phyloP scores from a whole-genome alignment of 75 land plant genomes.

The Selaginella tamariscina region DNA sequence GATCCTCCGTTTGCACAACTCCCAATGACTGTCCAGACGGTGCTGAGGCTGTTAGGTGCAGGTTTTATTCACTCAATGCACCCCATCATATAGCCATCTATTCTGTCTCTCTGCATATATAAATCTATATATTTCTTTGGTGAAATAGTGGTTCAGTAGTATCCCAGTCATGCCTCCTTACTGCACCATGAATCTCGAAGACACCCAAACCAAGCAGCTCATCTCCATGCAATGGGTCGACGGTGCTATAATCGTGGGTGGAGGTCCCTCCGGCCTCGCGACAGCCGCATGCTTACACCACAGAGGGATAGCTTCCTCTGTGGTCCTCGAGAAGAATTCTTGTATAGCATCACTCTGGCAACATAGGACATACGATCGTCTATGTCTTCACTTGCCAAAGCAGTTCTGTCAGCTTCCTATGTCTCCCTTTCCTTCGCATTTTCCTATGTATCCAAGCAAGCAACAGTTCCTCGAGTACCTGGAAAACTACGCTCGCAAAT shows the following conservation, averaged over 20 bases:
- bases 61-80: background rate
- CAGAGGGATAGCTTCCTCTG: constrained; percentile 26
- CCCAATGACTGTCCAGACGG: too few relatives aligned
- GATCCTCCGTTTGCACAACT: background rate
- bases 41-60: background rate
- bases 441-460: constrained; percentile 34
- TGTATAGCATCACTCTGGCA: constrained; percentile 53
- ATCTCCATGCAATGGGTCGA: background rate
- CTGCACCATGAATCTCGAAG: background rate
- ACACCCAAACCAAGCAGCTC: background rate
- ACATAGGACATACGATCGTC: constrained; percentile 47
- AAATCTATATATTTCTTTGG: too few relatives aligned
- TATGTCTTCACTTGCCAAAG: constrained; percentile 46
- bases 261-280: constrained; percentile 57
- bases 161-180: background rate
- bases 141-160: background rate
- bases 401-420: constrained; percentile 45
- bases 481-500: constrained; percentile 31
- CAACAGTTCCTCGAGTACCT: constrained; percentile 47
- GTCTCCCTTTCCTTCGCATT: constrained; percentile 26
- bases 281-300: constrained; percentile 36
- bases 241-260: constrained; percentile 63
- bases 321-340: constrained; percentile 43
- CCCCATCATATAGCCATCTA: background rate
- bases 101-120: background rate